These are phyloP conservation scores for Chrysochromulina parva DNA, from an alignment of 78 protist genomes.

Conservation along the genomic window DNA sequence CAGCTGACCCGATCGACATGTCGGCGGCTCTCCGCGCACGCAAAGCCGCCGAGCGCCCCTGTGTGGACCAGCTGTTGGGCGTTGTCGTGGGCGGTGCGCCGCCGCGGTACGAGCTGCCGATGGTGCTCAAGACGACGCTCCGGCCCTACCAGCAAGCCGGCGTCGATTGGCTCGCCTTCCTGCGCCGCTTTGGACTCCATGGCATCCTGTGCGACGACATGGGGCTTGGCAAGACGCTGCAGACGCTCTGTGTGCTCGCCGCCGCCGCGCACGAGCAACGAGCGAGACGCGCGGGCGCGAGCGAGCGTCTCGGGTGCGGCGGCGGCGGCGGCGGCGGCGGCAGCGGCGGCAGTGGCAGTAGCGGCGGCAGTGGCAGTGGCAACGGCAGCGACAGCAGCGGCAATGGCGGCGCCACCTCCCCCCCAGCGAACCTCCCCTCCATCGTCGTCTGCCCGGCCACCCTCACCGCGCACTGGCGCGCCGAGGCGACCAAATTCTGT, in stretches of 20 bases:
- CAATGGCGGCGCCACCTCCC: neutral
- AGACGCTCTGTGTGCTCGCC: conserved; percentile 38
- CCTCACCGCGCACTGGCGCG: conserved; percentile 86
- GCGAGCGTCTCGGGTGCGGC: neutral
- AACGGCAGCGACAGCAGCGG: neutral
- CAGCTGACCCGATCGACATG: conserved; percentile 52
- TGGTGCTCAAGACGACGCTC: conserved; percentile 62
- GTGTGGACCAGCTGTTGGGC: conserved; percentile 63
- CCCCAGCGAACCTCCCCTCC: conserved; percentile 49
- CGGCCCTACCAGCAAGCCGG: conserved; percentile 93
- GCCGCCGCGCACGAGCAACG: conserved; percentile 62
- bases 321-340: neutral
- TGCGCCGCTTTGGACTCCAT: conserved; percentile 61
- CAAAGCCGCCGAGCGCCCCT: conserved; percentile 26
- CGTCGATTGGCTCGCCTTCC: conserved; percentile 86
- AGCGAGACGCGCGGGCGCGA: conserved; percentile 14
- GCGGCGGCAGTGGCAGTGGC: neutral
- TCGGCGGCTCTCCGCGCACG: neutral
- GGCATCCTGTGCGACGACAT: conserved; percentile 79
- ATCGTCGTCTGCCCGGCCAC: conserved; percentile 94
- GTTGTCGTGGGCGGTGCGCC: neutral
- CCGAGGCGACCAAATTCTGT: conserved; percentile 6
- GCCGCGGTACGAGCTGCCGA: conserved; percentile 45
- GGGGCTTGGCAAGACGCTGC: conserved; percentile 98
- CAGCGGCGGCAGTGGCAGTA: neutral